Evolutionary conservation across 768 basidiomycete genomes (phyloP), one percentile per base, ranked within the genome.

Genomic region (Fistulinella prunicolor): DNA sequence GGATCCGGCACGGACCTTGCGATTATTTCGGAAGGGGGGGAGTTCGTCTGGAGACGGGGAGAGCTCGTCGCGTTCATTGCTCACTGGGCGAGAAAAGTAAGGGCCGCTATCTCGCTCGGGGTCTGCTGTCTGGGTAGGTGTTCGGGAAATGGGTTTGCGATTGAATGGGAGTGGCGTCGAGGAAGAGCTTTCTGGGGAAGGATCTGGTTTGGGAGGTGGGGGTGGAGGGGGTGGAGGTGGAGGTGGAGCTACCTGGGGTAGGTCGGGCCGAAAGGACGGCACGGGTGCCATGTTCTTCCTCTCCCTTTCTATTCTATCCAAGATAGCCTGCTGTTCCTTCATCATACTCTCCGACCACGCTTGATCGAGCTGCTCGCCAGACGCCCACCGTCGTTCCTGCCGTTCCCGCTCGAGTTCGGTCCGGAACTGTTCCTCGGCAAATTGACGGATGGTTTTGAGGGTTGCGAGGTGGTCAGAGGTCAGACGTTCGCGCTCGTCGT

Each of bases 371-470:
- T 56, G 63, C 20, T 62, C 60, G 21, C 76, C 75, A 6, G 72
- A 62, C 9, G 71, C 70, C 78, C 76, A 79, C 2, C 69, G 67
- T n/a, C 77, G 70, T 46, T 78, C 73, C 57, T 74, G 67, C 4
- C 78, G 70, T 54, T 82, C 81, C 9, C 72, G 67, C 29, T 71
- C 70, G 30, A 83, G 60, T 19, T 70, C 74, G 34, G 52, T 58
- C 12, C 64, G 62, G 50, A 73, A 83, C 49, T 73, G 71, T 28
- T 78, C 79, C 44, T 68, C 63, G 1, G 78, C 80, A 4, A 79
- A 51, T 30, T 57, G 54, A 12, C 73, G 68, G 44, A 83, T 76
- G 42, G 59, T 71, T 21, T 59, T 60, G 73, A 82, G 73, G 5
- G 72, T 60, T 0, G 63, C 56, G 16, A 65, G 54, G 56, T 76